A percentile compares a stretch with the other conserved stretches of the same genome.
Conservation (phyloP, 495 filamentous ascomycete genomes). For the Lindgomyces ingoldianus region DNA sequence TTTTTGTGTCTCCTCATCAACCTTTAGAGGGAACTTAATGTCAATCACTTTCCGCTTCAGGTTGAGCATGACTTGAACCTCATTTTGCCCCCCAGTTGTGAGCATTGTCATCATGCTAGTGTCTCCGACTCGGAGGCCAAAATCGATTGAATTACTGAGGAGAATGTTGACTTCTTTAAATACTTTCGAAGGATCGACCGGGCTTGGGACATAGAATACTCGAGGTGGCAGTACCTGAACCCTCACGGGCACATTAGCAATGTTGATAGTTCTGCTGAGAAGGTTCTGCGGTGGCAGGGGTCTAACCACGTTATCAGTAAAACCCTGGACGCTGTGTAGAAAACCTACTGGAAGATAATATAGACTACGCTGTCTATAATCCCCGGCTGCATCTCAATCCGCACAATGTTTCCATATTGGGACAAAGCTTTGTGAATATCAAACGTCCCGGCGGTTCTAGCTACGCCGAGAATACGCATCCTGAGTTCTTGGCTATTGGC, state of each 20-base stretch:
- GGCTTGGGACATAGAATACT: constrained; percentile 27
- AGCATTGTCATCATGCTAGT: constrained; percentile 55
- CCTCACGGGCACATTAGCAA: not conserved
- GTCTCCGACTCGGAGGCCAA: constrained; percentile 56
- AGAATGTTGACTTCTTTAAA: constrained; percentile 35
- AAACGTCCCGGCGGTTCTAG: not conserved
- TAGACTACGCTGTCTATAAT: not conserved
- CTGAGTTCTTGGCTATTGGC: constrained; percentile 7
- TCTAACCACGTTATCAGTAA: not conserved
- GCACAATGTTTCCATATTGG: constrained; percentile 13
- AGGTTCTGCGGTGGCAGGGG: constrained; percentile 8
- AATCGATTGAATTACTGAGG: constrained; percentile 28
- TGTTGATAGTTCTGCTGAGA: not conserved
- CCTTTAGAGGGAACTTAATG: constrained; percentile 36
- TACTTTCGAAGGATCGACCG: constrained; percentile 26
- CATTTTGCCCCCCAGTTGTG: constrained; percentile 30
- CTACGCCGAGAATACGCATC: constrained; percentile 1
- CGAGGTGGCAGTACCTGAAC: not conserved
- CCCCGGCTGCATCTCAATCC: constrained; percentile 15
- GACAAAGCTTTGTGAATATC: constrained; percentile 18
- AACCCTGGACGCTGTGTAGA: no score
- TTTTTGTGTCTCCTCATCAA: constrained; percentile 11
- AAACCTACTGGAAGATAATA: constrained; percentile 32
- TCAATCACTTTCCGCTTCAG: constrained; percentile 41
- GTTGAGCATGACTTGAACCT: constrained; percentile 41